Evolutionary conservation across 1,139 yeast genomes (phyloP).

Genomic region (Magnusiomyces magnusii): DNA sequence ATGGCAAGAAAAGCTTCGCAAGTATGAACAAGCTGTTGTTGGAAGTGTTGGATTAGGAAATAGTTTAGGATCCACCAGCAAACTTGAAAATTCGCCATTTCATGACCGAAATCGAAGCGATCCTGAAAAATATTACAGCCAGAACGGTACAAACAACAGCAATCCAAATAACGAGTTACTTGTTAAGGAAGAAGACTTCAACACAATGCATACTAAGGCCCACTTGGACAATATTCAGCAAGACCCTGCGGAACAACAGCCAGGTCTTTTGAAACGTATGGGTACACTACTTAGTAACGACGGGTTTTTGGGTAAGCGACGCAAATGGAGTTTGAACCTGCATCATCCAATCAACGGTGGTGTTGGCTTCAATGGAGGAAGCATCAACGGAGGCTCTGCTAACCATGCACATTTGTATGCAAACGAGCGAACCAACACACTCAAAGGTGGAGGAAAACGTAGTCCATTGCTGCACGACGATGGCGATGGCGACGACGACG

Average conservation of each 20-base stretch:
- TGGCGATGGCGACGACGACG: slow-evolving; percentile 19
- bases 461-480: slow-evolving; percentile 6
- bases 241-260: background rate
- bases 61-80: background rate
- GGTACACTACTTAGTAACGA: background rate
- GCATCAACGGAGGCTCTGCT: background rate
- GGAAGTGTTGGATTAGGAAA: background rate
- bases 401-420: background rate
- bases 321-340: background rate
- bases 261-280: background rate
- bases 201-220: background rate
- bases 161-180: background rate
- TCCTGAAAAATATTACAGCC: background rate
- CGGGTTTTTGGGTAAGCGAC: background rate
- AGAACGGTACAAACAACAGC: background rate
- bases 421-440: background rate
- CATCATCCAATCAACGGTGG: background rate
- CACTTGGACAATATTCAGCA: background rate
- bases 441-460: background rate
- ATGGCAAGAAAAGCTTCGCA: slow-evolving; percentile 28
- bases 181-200: background rate
- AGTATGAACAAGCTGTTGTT: slow-evolving; percentile 18
- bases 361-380: too few species aligned
- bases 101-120: background rate
- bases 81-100: too few species aligned